These are phyloP conservation scores for Dendrobium chrysotoxum DNA, from an alignment of 106 monocot genomes.

Conservation along the genomic window DNA sequence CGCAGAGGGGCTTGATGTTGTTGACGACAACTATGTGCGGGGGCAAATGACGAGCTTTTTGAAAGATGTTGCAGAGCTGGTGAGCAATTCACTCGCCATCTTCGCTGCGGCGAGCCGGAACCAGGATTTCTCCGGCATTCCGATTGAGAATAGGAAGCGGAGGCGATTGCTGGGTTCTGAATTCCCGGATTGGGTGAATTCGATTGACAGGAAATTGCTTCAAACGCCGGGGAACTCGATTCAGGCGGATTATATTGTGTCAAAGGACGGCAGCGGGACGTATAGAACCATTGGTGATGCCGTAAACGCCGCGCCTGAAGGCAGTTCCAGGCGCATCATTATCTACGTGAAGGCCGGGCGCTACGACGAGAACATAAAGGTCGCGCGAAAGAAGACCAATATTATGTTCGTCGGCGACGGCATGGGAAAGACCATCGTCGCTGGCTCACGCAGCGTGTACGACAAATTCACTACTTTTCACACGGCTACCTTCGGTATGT, in stretches of 20 bases:
- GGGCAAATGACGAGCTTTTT: slow-evolving; percentile 41
- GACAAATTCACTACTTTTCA: slow-evolving; percentile 46
- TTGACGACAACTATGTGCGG: slow-evolving; percentile 22
- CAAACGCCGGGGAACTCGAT: slow-evolving; percentile 23
- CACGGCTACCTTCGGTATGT: slow-evolving; percentile 54
- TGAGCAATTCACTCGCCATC: slow-evolving; percentile 77
- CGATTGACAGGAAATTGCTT: slow-evolving; percentile 50
- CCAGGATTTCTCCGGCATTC: slow-evolving; percentile 55
- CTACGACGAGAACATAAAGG: slow-evolving; percentile 60
- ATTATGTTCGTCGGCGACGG: slow-evolving; percentile 59
- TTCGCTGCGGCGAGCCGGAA: slow-evolving; percentile 44
- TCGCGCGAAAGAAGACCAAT: slow-evolving; percentile 41
- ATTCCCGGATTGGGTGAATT: slow-evolving; percentile 59
- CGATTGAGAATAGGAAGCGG: slow-evolving; percentile 40
- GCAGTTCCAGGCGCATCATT: slow-evolving; percentile 40
- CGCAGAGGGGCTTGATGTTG: slow-evolving; percentile 46
- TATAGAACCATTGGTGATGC: slow-evolving; percentile 54
- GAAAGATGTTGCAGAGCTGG: slow-evolving; percentile 50
- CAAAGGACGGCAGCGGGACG: slow-evolving; percentile 66
- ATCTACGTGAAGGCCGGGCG: slow-evolving; percentile 78
- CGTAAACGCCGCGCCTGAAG: slow-evolving; percentile 50
- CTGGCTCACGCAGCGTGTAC: slow-evolving; percentile 33
- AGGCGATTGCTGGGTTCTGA: not conserved
- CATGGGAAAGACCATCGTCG: slow-evolving; percentile 27
- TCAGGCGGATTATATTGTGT: slow-evolving; percentile 48